Evolutionary conservation across 2,329 filamentous ascomycete species (phyloP).

Genomic region (Xylaria sp.): DNA sequence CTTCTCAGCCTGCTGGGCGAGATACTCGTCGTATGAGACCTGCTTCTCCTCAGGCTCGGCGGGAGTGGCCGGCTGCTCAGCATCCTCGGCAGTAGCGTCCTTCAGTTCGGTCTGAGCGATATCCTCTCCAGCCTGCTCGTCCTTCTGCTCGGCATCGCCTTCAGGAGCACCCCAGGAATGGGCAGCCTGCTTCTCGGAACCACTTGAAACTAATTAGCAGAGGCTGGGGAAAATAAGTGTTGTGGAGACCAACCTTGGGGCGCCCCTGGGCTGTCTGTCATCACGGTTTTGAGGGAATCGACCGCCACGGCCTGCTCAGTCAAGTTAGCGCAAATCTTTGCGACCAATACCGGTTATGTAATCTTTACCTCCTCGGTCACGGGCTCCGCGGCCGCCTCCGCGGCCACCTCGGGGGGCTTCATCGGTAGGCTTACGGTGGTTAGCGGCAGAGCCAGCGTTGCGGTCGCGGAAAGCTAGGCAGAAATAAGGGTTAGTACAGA

Average conservation of each 20-base stretch:
- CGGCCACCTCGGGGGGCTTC: constrained; percentile 60
- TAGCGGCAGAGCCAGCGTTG: constrained; percentile 76
- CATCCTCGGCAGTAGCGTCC: constrained; percentile 60
- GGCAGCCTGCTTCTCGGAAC: constrained; percentile 83
- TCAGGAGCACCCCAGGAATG: constrained; percentile 87
- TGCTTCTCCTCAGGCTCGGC: constrained; percentile 80
- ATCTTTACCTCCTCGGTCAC: constrained; percentile 60
- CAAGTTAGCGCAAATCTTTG: constrained; percentile 17
- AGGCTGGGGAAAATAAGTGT: not conserved
- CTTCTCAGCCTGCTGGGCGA: constrained; percentile 73
- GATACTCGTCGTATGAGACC: constrained; percentile 88
- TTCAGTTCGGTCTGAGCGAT: constrained; percentile 86
- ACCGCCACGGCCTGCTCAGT: constrained; percentile 54
- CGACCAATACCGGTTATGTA: not conserved
- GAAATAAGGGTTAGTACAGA: constrained; percentile 18
- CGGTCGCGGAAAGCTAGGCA: constrained; percentile 83
- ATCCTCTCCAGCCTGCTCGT: constrained; percentile 87
- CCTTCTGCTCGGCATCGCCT: constrained; percentile 82
- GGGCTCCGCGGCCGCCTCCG: constrained; percentile 66
- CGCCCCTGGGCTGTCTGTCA: constrained; percentile 57
- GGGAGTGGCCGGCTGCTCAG: constrained; percentile 44
- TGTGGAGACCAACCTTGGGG: constrained; percentile 47
- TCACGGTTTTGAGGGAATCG: constrained; percentile 56
- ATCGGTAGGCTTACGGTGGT: constrained; percentile 78
- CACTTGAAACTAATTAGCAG: constrained; percentile 48